Evolutionary conservation across 2,329 filamentous ascomycete genomes (phyloP).

Genomic region (Claviceps humidiphila): DNA sequence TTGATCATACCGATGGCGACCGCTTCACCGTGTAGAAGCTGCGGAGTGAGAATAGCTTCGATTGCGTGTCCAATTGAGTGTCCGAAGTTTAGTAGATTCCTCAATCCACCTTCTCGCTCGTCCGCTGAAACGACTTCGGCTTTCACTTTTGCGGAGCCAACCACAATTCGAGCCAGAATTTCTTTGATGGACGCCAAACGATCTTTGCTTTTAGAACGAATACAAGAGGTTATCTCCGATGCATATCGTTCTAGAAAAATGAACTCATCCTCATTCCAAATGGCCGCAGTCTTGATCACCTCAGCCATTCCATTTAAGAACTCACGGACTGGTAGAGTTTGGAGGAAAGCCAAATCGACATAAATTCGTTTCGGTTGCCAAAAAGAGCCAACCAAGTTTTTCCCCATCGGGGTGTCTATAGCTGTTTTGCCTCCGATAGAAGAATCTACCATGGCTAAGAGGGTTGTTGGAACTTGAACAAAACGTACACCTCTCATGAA

Average conservation of each 20-base stretch:
- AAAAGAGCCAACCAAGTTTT: conserved; percentile 91
- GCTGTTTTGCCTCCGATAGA: conserved; percentile 97
- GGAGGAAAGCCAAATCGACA: conserved; percentile 83
- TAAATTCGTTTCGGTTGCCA: conserved; percentile 94
- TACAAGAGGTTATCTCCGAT: conserved; percentile 48
- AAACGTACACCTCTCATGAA: conserved; percentile 97
- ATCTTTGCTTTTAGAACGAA: conserved; percentile 25
- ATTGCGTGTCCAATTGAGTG: conserved; percentile 97
- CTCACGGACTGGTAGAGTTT: conserved; percentile 79
- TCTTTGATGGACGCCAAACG: conserved; percentile 59
- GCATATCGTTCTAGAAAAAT: conserved; percentile 72
- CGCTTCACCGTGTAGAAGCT: conserved; percentile 88
- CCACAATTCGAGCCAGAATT: conserved; percentile 64
- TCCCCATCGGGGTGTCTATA: conserved; percentile 89
- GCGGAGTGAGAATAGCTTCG: conserved; percentile 88
- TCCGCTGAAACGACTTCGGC: conserved; percentile 88
- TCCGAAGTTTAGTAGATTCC: conserved; percentile 93
- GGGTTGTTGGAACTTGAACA: conserved; percentile 88
- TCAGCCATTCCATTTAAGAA: conserved; percentile 99
- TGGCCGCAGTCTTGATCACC: conserved; percentile 93
- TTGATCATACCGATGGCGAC: conserved; percentile 98
- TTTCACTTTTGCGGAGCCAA: conserved; percentile 87
- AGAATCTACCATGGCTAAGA: conserved; percentile 95
- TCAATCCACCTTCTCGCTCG: conserved; percentile 83
- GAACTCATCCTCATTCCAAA: conserved; percentile 86